A percentile compares a stretch with the other conserved stretches of the same genome.
Conservation (phyloP, 1,284 basidiomycete species). For the Malassezia pachydermatis region DNA sequence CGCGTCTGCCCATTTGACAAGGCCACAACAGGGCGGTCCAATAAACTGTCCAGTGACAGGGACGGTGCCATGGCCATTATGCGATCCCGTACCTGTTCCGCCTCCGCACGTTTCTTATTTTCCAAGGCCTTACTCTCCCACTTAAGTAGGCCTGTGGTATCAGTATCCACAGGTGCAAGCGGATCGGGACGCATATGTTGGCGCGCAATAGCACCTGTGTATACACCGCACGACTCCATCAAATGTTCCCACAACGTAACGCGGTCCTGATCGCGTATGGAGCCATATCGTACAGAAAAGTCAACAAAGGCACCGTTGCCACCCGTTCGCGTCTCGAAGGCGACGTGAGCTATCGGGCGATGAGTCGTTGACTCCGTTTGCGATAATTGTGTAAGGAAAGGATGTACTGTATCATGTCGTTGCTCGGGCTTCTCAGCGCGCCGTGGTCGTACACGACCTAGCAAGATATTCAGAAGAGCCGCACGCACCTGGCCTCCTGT, state of each 20-base stretch:
- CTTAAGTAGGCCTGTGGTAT: constrained; percentile 23
- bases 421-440: neutral
- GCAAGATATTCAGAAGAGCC: constrained; percentile 24
- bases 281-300: constrained; percentile 39
- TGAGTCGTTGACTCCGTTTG: no score
- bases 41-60: constrained; percentile 28
- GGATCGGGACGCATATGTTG: constrained; percentile 33
- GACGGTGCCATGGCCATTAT: constrained; percentile 28
- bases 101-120: constrained; percentile 7
- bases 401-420: constrained; percentile 18
- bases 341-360: constrained; percentile 27
- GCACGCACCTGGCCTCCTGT: constrained; percentile 25
- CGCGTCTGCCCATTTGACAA: constrained; percentile 88
- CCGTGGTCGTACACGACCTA: constrained; percentile 9
- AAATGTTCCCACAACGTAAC: constrained; percentile 39
- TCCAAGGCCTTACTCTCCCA: constrained; percentile 19
- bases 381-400: no score
- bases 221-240: constrained; percentile 30
- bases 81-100: constrained; percentile 15
- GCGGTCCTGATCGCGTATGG: constrained; percentile 36
- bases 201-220: constrained; percentile 28
- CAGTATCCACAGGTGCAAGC: constrained; percentile 9
- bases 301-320: constrained; percentile 31
- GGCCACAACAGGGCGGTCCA: constrained; percentile 49
- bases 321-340: constrained; percentile 24